These are phyloP conservation scores for Arthrobotrys entomopaga DNA, from an alignment of 2,329 filamentous ascomycete species.

Conservation along the genomic window DNA sequence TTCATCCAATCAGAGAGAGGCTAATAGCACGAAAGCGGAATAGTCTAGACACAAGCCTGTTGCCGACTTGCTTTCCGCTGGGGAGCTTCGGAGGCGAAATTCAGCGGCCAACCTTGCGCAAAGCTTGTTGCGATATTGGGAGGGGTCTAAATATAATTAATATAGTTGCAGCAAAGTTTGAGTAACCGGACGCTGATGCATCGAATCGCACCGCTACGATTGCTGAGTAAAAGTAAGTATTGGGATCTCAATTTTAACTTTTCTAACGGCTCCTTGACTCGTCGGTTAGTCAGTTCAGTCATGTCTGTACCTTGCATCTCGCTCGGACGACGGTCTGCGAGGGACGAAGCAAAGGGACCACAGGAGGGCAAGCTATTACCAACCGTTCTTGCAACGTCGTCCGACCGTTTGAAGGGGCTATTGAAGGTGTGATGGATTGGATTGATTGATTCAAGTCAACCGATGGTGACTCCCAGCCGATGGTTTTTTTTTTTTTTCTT, in stretches of 20 bases:
- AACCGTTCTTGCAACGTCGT: background rate
- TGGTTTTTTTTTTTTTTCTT: background rate
- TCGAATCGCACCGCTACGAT: slow-evolving; percentile 46
- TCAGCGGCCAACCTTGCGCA: slow-evolving; percentile 15
- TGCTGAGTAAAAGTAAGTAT: slow-evolving; percentile 48
- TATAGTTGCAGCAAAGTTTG: background rate
- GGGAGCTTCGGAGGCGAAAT: slow-evolving; percentile 18
- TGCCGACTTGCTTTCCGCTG: slow-evolving; percentile 17
- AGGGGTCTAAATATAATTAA: background rate
- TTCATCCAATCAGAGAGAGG: slow-evolving; percentile 8
- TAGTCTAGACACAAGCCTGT: slow-evolving; percentile 11
- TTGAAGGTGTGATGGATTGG: background rate
- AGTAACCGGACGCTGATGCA: slow-evolving; percentile 15
- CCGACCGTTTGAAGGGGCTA: slow-evolving; percentile 5
- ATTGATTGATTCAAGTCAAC: background rate
- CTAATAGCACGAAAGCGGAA: slow-evolving; percentile 3
- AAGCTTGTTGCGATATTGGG: background rate
- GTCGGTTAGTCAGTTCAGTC: too few species aligned
- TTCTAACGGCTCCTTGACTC: background rate
- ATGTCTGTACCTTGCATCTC: too few species aligned
- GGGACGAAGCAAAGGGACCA: background rate
- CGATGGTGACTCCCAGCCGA: background rate
- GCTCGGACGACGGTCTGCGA: too few species aligned
- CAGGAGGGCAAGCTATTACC: background rate
- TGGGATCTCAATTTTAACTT: background rate